phyloP scores from a whole-genome alignment of 768 basidiomycete species.

The Mycena crocata region DNA sequence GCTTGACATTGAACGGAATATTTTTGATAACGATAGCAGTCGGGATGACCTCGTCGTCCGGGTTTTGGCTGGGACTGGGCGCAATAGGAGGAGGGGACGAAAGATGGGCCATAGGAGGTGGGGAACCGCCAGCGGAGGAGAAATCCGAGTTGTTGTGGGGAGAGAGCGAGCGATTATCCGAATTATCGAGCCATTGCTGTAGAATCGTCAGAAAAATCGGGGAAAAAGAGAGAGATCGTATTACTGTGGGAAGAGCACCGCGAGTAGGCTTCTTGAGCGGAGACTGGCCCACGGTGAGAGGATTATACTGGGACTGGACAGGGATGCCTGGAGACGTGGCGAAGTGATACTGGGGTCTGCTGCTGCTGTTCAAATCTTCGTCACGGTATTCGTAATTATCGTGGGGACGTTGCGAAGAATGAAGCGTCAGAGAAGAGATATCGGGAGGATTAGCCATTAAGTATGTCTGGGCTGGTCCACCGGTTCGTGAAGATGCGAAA shows the following conservation, averaged over 20 bases:
- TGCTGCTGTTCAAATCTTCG: constrained; percentile 66
- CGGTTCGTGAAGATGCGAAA: constrained; percentile 50
- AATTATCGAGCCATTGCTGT: constrained; percentile 90
- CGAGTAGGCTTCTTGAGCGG: constrained; percentile 84
- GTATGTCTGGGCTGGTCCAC: constrained; percentile 37
- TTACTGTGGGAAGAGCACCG: constrained; percentile 79
- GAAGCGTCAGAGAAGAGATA: constrained; percentile 81
- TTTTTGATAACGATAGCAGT: constrained; percentile 99
- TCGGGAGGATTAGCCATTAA: constrained; percentile 89
- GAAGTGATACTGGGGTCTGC: constrained; percentile 77
- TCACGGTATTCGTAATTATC: constrained; percentile 79
- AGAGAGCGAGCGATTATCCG: constrained; percentile 85
- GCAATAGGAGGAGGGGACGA: constrained; percentile 54
- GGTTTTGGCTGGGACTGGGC: constrained; percentile 61
- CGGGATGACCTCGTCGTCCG: constrained; percentile 95
- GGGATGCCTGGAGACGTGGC: constrained; percentile 67
- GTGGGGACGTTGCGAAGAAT: constrained; percentile 83
- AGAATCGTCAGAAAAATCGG: constrained; percentile 36
- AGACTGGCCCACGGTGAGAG: constrained; percentile 69
- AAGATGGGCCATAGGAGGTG: constrained; percentile 67
- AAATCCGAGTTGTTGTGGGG: constrained; percentile 91
- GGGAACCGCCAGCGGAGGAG: constrained; percentile 86
- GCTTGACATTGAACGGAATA: constrained; percentile 98
- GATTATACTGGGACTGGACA: constrained; percentile 68
- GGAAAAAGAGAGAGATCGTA: constrained; percentile 45